Evolutionary conservation across 2,329 filamentous ascomycete genomes (phyloP), one percentile per base, ranked within the genome.

Genomic region (Fusarium kyushuense): DNA sequence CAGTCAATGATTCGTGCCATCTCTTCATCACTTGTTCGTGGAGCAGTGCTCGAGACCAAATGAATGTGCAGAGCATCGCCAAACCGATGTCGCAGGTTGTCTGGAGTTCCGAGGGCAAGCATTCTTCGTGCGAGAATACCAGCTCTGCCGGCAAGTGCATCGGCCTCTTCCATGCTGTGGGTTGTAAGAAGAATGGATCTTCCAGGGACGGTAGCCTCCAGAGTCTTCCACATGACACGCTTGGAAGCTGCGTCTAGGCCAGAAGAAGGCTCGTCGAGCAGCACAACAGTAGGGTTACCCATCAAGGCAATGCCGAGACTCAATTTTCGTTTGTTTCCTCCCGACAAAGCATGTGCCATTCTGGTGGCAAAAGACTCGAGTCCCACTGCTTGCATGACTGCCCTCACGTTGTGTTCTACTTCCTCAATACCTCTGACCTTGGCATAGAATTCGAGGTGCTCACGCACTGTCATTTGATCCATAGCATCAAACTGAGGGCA

Each of bases 101-200:
- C 89, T 1, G 89, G 90, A 0, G 90, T 91, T 6, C 94, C 94
- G 11, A 96, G 84, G 1, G 94, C 94, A 23, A 97, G 84, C 93
- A 97, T 96, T 32, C 89, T 86, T 71, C 88, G 87, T 11, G 94
- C 92, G 80, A 98, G 89, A 70, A 98, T 97, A 14, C 93, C 95
- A 0, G 92, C 93, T 2, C 93, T 86, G 30, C 89, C 89, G 0
- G 94, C 94, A 4, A 98, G 84, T 1, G 94, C 94, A 74, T 97
- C 93, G 1, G 94, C 95, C 79, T 97, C 95, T 77, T 97, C 94
- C 94, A 97, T 97, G 48, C 89, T 92, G 78, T 98, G 95, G 0
- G 95, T 97, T 0, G 95, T 97, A 19, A 98, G 85, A 3, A 98
- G 84, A 17, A 97, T 87, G 1, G 90, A 92, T n/a, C 94, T 87